Conservation (phyloP, 1,284 basidiomycete species). For the Ceratobasidium sp. region DNA sequence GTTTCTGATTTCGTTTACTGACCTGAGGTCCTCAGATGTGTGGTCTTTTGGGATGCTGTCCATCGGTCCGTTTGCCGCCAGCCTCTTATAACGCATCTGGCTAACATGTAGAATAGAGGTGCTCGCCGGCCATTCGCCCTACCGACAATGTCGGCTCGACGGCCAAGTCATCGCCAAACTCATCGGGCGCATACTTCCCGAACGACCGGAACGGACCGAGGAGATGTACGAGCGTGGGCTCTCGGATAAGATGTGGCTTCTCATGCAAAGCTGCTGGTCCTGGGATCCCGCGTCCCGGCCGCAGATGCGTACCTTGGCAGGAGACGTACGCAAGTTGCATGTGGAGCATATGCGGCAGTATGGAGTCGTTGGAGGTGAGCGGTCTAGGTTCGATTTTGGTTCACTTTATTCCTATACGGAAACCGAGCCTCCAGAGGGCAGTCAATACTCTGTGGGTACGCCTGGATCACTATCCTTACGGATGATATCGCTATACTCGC, state of each 20-base stretch:
- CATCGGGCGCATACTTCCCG: constrained; percentile 2
- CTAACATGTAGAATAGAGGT: constrained; percentile 9
- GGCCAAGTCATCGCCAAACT: constrained; percentile 23
- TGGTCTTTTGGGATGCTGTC: constrained; percentile 44
- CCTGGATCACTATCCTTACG: background rate
- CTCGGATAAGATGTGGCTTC: constrained; percentile 22
- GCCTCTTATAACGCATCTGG: too few relatives aligned
- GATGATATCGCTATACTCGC: constrained; percentile 1
- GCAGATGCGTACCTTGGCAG: background rate
- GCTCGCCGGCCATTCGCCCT: constrained; percentile 8
- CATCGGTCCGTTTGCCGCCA: constrained; percentile 11
- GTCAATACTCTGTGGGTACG: background rate
- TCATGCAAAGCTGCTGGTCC: constrained; percentile 20
- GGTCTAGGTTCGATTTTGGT: background rate
- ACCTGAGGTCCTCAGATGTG: constrained; percentile 9
- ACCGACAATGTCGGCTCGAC: background rate
- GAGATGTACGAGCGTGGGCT: constrained; percentile 21
- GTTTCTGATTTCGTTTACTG: background rate
- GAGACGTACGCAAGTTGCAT: background rate
- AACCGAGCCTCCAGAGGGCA: background rate
- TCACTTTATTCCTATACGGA: background rate
- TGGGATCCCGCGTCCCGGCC: background rate
- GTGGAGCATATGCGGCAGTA: background rate
- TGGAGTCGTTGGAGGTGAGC: background rate
- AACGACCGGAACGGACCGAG: background rate